phyloP scores from a whole-genome alignment of 2,329 filamentous ascomycete species.

The Pseudogymnoascus sp. region DNA sequence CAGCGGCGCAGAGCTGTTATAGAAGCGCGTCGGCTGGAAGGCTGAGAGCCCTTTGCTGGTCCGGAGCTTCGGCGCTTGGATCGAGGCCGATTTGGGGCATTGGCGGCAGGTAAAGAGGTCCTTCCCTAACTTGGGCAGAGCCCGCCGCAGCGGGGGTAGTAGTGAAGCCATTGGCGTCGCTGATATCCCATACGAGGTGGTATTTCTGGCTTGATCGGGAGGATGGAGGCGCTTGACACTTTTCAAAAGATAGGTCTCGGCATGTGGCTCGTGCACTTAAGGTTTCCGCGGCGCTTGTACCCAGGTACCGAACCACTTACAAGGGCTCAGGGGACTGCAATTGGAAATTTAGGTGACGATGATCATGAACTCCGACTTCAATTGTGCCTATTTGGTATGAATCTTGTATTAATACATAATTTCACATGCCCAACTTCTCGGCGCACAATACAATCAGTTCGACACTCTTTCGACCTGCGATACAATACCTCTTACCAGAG shows the following conservation, averaged over 20 bases:
- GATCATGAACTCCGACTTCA: background rate
- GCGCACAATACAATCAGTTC: conserved; percentile 23
- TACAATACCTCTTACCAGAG: conserved; percentile 29
- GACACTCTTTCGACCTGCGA: conserved; percentile 31
- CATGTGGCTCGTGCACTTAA: conserved; percentile 3
- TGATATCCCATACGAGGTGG: background rate
- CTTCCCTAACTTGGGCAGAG: conserved; percentile 20
- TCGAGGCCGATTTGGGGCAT: conserved; percentile 16
- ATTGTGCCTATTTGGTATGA: background rate
- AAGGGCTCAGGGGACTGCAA: background rate
- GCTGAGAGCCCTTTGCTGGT: background rate
- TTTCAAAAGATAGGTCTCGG: background rate
- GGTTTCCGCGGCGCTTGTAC: conserved; percentile 7
- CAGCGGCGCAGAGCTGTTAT: conserved; percentile 21
- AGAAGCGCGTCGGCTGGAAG: conserved; percentile 20
- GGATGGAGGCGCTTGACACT: background rate
- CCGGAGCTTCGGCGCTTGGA: background rate
- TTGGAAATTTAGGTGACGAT: conserved; percentile 3
- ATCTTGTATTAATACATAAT: conserved; percentile 8
- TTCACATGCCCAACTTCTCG: conserved; percentile 21
- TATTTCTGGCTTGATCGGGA: background rate
- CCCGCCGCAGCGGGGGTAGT: conserved; percentile 23
- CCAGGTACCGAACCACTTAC: conserved; percentile 2
- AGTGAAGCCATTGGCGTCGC: conserved; percentile 25
- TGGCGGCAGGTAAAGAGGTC: conserved; percentile 27